Evolutionary conservation across 805 yeast genomes (phyloP).

Genomic region (Wickerhamomyces chambardii): DNA sequence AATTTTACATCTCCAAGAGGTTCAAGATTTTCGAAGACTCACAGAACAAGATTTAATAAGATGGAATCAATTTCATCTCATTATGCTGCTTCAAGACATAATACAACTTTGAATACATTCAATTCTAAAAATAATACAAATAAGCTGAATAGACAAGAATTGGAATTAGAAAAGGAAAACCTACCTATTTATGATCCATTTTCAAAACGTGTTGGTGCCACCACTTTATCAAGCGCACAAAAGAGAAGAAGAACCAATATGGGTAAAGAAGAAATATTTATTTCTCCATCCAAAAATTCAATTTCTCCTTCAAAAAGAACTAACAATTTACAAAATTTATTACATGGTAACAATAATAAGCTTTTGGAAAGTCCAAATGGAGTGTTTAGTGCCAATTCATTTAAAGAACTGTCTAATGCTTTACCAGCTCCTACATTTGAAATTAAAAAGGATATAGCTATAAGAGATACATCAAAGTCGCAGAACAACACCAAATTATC

Average conservation of each 20-base stretch:
- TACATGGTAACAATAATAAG: neutral
- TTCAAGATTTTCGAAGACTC: constrained; percentile 13
- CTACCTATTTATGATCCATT: constrained; percentile 14
- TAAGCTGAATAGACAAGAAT: constrained; percentile 4
- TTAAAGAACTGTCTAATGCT: neutral
- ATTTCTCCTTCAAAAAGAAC: constrained; percentile 6
- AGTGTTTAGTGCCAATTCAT: neutral
- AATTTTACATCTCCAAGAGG: constrained; percentile 12
- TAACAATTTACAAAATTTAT: constrained; percentile 4
- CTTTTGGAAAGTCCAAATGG: neutral
- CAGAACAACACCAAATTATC: neutral
- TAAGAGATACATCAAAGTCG: neutral
- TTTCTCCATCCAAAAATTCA: constrained; percentile 1
- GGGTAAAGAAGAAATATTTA: constrained; percentile 8
- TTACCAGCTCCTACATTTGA: neutral
- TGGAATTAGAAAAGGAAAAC: constrained; percentile 16
- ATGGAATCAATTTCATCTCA: constrained; percentile 25
- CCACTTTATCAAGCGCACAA: constrained; percentile 8
- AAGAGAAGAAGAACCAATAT: constrained; percentile 17
- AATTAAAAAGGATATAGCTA: no score
- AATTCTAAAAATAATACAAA: no score
- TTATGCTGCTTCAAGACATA: constrained; percentile 17
- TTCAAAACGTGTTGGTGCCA: constrained; percentile 11
- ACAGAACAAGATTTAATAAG: constrained; percentile 16
- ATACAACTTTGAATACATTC: no score